Conservation (phyloP, 164 flowering plant species). For the Piper longum region DNA sequence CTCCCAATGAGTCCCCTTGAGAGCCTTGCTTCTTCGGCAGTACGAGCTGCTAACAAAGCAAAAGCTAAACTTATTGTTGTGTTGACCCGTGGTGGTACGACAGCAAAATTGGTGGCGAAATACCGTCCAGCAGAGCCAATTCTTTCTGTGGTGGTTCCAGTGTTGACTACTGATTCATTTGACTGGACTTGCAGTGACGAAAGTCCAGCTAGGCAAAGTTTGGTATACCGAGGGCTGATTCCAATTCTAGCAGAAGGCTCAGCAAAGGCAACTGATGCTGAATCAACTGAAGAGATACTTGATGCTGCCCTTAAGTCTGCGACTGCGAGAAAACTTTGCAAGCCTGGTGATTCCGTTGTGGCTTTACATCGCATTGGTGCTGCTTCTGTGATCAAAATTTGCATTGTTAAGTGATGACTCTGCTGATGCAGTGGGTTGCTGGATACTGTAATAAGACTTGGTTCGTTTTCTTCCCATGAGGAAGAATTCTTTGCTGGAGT, state of each 20-base stretch:
- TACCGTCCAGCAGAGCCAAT: slow-evolving; percentile 79
- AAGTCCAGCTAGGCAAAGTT: slow-evolving; percentile 68
- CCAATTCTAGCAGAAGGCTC: slow-evolving; percentile 68
- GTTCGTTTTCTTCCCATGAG: neutral
- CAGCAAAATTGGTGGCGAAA: slow-evolving; percentile 76
- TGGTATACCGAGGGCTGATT: slow-evolving; percentile 56
- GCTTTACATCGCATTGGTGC: slow-evolving; percentile 35
- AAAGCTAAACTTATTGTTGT: slow-evolving; percentile 55
- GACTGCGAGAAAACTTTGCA: slow-evolving; percentile 28
- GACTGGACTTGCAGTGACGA: slow-evolving; percentile 76
- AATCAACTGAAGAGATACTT: slow-evolving; percentile 62
- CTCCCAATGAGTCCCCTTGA: slow-evolving; percentile 82
- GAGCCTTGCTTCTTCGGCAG: slow-evolving; percentile 77
- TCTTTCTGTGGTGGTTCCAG: slow-evolving; percentile 69
- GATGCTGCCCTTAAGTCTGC: slow-evolving; percentile 60
- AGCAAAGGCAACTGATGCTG: slow-evolving; percentile 74
- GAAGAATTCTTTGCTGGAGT: neutral
- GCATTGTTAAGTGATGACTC: slow-evolving; percentile 22
- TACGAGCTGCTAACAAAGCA: slow-evolving; percentile 66
- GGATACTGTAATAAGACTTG: no score
- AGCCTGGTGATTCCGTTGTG: slow-evolving; percentile 31
- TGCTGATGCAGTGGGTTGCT: neutral
- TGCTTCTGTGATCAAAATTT: slow-evolving; percentile 35
- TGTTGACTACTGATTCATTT: slow-evolving; percentile 56
- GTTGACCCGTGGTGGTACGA: slow-evolving; percentile 66